Percentiles rank a stretch among this genome's conserved stretches.
Conservation (phyloP, 106 monocot genomes). For the Apostasia shenzhenica region DNA sequence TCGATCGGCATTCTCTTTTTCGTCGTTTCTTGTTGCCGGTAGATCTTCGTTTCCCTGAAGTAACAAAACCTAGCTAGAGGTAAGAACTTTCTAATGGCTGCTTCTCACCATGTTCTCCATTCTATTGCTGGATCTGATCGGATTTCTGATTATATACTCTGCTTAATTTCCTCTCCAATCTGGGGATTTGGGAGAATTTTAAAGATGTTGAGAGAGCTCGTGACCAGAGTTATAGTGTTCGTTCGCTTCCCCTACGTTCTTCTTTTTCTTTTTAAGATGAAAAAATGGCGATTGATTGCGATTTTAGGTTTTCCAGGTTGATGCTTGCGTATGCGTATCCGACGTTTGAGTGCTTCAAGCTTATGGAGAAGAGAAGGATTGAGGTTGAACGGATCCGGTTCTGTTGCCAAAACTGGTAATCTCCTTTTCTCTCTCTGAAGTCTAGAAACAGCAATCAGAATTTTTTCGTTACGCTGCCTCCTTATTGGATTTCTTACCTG, state of each 20-base stretch:
- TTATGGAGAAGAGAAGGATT: conserved; percentile 36
- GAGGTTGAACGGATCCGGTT: conserved; percentile 42
- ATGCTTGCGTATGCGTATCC: conserved; percentile 75
- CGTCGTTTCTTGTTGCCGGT: no score
- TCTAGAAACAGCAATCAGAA: background rate
- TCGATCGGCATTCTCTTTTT: background rate
- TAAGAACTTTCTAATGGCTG: background rate
- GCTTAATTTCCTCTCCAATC: background rate
- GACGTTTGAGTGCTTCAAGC: conserved; percentile 76
- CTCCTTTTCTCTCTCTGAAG: background rate
- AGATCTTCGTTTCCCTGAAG: background rate
- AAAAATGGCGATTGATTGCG: background rate
- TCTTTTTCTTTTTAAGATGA: background rate
- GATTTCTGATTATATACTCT: background rate
- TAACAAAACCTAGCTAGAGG: background rate
- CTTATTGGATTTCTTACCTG: no score
- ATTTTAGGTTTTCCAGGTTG: conserved; percentile 24
- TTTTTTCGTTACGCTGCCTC: background rate
- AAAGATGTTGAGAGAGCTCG: conserved; percentile 30
- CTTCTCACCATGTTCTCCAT: background rate
- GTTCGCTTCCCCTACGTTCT: background rate
- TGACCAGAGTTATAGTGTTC: conserved; percentile 23
- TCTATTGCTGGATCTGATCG: background rate
- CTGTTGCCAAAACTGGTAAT: conserved; percentile 89
- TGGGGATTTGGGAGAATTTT: background rate